Evolutionary conservation across 495 filamentous ascomycete genomes (phyloP), one percentile per base, ranked within the genome.

Genomic region (Oidiodendron maius): DNA sequence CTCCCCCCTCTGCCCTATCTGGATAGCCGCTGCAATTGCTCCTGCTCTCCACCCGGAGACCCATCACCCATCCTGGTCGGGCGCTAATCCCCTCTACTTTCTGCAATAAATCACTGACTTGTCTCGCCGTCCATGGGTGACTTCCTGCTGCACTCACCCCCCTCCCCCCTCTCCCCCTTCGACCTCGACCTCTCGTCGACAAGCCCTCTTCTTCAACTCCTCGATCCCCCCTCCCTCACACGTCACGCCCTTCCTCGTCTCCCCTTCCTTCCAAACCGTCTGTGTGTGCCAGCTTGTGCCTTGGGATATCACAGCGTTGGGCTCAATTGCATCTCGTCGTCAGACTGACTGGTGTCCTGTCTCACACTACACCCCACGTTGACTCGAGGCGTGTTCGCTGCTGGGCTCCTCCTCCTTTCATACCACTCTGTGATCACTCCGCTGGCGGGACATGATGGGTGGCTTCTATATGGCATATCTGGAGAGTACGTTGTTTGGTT

Each of bases 391-490:
- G 43, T 20, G 56, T 59, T 51, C 46, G n/a, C 50, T 56, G 52
- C 26, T 53, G 39, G 34, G 30, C 28, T 50, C 39, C 24, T 47
- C 9, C 40, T 53, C 45, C 42, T 32, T 40, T 36, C 38, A 34
- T 34, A 45, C 30, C 24, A 34, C 26, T 36, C 22, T n/a, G n/a
- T n/a, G n/a, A n/a, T n/a, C n/a, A n/a, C 50, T 20, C 46, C 20
- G 44, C 37, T 43, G 45, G 51, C 23, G 41, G 47, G 32, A 53
- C 63, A 76, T 59, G 61, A 77, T 78, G 75, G 67, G 66, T 55
- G 76, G 76, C 62, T 80, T 77, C 61, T 80, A 80, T 64, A 80
- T 80, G 70, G 74, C 78, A 65, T 80, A 80, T 66, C 65, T 80
- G 49, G 74, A 78, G 64, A 76, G 76, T 80, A 76, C 74, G 76